Conservation (phyloP, 768 basidiomycete species). For the Boletus rubropictus region DNA sequence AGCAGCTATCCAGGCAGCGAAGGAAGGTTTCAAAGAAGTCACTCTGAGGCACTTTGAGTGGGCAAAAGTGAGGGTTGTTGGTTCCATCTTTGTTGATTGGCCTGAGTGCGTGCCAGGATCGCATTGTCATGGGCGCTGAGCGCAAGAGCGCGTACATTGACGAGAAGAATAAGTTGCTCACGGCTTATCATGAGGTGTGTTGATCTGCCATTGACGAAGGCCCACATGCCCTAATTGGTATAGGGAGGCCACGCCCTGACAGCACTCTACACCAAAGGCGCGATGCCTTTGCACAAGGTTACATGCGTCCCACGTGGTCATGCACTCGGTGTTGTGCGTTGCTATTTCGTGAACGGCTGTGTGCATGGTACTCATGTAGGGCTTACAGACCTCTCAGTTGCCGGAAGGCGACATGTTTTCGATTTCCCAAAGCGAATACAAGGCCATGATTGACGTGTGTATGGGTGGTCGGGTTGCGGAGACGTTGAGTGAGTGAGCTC, state of each 20-base stretch:
- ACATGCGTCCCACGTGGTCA: constrained; percentile 96
- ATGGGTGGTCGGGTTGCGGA: constrained; percentile 97
- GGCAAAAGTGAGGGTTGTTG: constrained; percentile 68
- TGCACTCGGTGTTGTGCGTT: constrained; percentile 77
- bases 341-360: not conserved
- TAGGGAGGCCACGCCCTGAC: constrained; percentile 92
- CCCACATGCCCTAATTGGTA: constrained; percentile 9
- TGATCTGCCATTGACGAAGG: not conserved
- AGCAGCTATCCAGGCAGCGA: constrained; percentile 93
- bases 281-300: constrained; percentile 96
- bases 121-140: constrained; percentile 96
- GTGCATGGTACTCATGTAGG: constrained; percentile 8
- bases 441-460: constrained; percentile 81
- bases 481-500: constrained; percentile 59
- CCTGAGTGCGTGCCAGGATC: constrained; percentile 48
- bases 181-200: constrained; percentile 91
- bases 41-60: constrained; percentile 87
- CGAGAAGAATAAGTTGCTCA: constrained; percentile 78
- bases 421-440: constrained; percentile 65
- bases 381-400: constrained; percentile 60
- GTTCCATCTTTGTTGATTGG: not conserved
- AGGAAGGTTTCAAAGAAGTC: constrained; percentile 72
- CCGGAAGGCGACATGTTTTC: constrained; percentile 76
- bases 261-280: constrained; percentile 89
- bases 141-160: constrained; percentile 86